Base-by-base conservation (phyloP, 2,329 filamentous ascomycete genomes). In the Xylariaceae sp. region DNA sequence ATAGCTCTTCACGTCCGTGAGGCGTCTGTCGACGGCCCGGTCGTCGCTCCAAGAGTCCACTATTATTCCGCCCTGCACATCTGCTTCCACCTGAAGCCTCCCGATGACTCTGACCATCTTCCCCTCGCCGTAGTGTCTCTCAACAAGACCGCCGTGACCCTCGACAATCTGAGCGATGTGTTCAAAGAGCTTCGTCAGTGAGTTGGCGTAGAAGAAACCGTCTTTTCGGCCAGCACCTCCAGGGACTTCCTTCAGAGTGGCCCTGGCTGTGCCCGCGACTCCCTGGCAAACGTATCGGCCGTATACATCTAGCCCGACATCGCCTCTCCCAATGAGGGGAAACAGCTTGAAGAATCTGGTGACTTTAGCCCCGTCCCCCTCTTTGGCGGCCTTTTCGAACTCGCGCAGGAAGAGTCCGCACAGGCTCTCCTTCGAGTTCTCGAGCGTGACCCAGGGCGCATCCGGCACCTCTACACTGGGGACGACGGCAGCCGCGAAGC, bases 291-390 rank as follows among this genome's bases (percentile, higher is more conserved):
- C 90, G 57, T 96, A 98, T 46, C 82, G 77, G 2, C 92, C 92
- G 57, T 98, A 98, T 3, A 94, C 86, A 59, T 98, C 90, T 36
- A 98, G 60, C 1, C 92, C 92, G 6, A 90, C 84, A 35, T 94
- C 85, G 3, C 86, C 80, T 40, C 89, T 75, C 11, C 84, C 89
- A 53, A 98, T 95, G 22, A 98, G 66, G 12, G 92, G 92, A 51
- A 98, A 98, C 23, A 98, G 68, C 65, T 98, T 98, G 67, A 98
- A 98, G 67, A 98, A 98, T 26, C 92, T 72, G 2, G 92, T 95
- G 33, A 98, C 86, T 56, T 84, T 87, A 16, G 84, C 75, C 3
- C 86, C 88, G 50, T 96, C 89, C n/a, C 76, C 82, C 26, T 92
- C 88, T 41, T 76, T 73, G 2, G 89, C 84, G 0, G 92, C 92